Base-by-base conservation (phyloP, 2,329 filamentous ascomycete genomes). In the Botryosphaeria dothidea region DNA sequence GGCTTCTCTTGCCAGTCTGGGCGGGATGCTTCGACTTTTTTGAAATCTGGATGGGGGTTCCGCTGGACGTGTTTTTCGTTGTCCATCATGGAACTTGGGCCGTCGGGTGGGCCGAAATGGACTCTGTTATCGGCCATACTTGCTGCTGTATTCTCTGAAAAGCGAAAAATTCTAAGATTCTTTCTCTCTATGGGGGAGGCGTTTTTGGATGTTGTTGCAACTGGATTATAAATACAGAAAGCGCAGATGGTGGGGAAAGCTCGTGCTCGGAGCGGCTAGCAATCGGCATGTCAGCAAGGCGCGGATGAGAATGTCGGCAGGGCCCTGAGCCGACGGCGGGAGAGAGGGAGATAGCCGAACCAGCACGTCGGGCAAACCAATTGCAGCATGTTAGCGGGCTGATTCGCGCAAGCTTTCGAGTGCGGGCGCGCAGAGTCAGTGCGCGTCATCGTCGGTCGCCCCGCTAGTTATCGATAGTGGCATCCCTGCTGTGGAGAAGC, bases 11-110 rank as follows among this genome's bases (percentile, higher is more conserved):
- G 82, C 79, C 85, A 93, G 65, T 84, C 80, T 0, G 88, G 85
- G 4, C 91, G 87, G 9, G 84, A 84, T 45, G 83, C 83, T 79
- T 94, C 89, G 64, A 92, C 87, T 21, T 80, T 77, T 73, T 92
- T 90, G 82, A 94, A 94, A 80, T 94, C 89, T 2, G 85, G 85
- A 77, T 92, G 90, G 1, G 86, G 87, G 76, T 90, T 91, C 74
- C 87, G 86, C 74, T 88, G 81, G 69, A 82, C 74, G 41, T 74
- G 68, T 21, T 79, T 77, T 68, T 84, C 82, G 25, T 78, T 76
- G 65, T 84, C 82, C 68, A 76, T 67, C 73, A 79, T 79, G 41
- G 62, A 36, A 8, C 21, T 34, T 15, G 48, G 48, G 46, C 60
- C 60, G 19, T 46, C 23, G 11, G 51, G 38, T 19, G 62, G 62